These are phyloP conservation scores for Paramecium pentaurelia DNA, from an alignment of 73 alveolate species.

Conservation along the genomic window DNA sequence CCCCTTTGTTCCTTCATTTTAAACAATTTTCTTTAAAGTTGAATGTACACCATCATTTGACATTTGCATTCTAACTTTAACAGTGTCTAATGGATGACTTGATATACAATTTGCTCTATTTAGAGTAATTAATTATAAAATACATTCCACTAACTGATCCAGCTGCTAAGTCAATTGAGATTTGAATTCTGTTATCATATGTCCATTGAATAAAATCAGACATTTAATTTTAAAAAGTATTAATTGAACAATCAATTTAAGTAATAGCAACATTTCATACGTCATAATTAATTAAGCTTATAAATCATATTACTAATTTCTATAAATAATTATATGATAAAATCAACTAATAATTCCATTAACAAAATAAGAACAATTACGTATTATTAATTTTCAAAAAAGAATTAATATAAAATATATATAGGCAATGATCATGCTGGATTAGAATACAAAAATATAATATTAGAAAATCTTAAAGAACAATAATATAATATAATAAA, in stretches of 20 bases:
- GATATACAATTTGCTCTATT: not conserved
- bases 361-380: not conserved
- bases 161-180: not conserved
- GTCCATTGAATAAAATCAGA: not conserved
- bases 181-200: not conserved
- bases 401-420: conserved; percentile 3
- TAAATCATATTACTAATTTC: not conserved
- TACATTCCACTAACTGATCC: not conserved
- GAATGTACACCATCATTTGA: not conserved
- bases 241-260: not conserved
- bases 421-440: conserved; percentile 81
- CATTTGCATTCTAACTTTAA: conserved; percentile 51
- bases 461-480: conserved; percentile 36
- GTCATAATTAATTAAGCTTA: not conserved
- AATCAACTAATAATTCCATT: not conserved
- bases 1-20: conserved; percentile 20
- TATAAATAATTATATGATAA: not conserved
- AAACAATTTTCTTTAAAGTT: not conserved
- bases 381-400: not conserved
- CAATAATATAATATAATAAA: conserved; percentile 60
- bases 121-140: not conserved
- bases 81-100: conserved; percentile 54
- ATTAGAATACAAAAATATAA: conserved; percentile 47
- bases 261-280: not conserved
- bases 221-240: not conserved